phyloP scores from a whole-genome alignment of 2,329 filamentous ascomycete species.

The Aspergillus japonicus region DNA sequence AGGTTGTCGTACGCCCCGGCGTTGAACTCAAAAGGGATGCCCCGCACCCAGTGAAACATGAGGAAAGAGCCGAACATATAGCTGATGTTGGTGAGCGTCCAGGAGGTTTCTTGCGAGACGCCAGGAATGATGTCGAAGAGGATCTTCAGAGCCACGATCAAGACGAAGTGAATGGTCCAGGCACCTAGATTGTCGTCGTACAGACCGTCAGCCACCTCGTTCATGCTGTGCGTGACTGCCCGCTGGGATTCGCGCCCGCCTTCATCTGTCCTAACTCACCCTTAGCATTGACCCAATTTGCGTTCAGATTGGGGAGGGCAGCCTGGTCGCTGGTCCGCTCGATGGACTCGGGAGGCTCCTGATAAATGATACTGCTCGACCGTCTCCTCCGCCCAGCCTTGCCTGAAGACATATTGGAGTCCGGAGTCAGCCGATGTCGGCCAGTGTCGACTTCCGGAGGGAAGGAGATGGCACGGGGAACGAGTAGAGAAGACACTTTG shows the following conservation, averaged over 20 bases:
- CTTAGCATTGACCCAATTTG: conserved; percentile 99
- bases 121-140: conserved; percentile 95
- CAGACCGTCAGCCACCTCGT: conserved; percentile 17
- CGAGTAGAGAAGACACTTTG: conserved; percentile 92
- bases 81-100: conserved; percentile 97
- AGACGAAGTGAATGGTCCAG: conserved; percentile 94
- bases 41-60: conserved; percentile 99
- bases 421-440: conserved; percentile 53
- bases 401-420: conserved; percentile 62
- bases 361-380: conserved; percentile 98
- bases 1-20: conserved; percentile 97
- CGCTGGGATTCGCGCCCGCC: not conserved
- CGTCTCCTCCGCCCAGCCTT: conserved; percentile 78
- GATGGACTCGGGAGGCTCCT: conserved; percentile 92
- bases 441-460: conserved; percentile 76
- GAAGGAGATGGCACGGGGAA: conserved; percentile 88
- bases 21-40: conserved; percentile 98
- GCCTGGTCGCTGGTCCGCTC: conserved; percentile 98
- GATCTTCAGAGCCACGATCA: conserved; percentile 90
- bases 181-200: conserved; percentile 63
- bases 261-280: conserved; percentile 58
- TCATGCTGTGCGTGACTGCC: not conserved
- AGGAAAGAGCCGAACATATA: conserved; percentile 99
- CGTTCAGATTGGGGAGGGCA: conserved; percentile 90
- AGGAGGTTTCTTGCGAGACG: conserved; percentile 95